Percentiles rank a stretch among this genome's conserved stretches.
phyloP scores from a whole-genome alignment of 2,329 filamentous ascomycete genomes.

The Fusarium vanettenii region DNA sequence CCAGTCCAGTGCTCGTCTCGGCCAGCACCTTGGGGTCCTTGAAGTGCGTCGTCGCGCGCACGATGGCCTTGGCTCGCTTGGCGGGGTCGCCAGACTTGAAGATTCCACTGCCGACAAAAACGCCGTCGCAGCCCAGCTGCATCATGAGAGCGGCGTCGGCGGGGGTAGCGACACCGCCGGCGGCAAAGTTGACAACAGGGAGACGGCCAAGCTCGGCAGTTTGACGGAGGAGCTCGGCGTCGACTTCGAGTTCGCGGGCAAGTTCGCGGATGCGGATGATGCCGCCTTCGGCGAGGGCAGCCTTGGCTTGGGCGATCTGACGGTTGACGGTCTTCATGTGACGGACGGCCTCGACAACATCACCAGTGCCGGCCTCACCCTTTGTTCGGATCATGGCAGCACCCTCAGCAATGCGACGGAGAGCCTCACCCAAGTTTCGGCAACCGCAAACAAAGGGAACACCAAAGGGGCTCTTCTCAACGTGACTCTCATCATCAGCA shows the following conservation, averaged over 20 bases:
- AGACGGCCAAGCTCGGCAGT: slow-evolving; percentile 88
- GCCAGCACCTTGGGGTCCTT: slow-evolving; percentile 87
- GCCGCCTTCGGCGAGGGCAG: slow-evolving; percentile 71
- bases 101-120: slow-evolving; percentile 96
- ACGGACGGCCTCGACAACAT: slow-evolving; percentile 94
- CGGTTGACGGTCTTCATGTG: slow-evolving; percentile 93
- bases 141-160: slow-evolving; percentile 97
- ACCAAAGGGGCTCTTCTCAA: slow-evolving; percentile 85
- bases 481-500: slow-evolving; percentile 90
- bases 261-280: slow-evolving; percentile 71
- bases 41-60: slow-evolving; percentile 92
- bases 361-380: slow-evolving; percentile 96
- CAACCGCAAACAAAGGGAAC: slow-evolving; percentile 97
- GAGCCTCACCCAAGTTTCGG: slow-evolving; percentile 91
- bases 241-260: slow-evolving; percentile 83
- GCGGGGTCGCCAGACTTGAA: slow-evolving; percentile 96
- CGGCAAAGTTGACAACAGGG: slow-evolving; percentile 97
- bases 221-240: slow-evolving; percentile 83
- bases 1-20: slow-evolving; percentile 86
- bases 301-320: slow-evolving; percentile 84
- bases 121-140: slow-evolving; percentile 97
- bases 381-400: slow-evolving; percentile 99
- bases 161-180: slow-evolving; percentile 98
- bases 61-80: slow-evolving; percentile 92
- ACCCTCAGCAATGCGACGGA: slow-evolving; percentile 90